A percentile compares a stretch with the other conserved stretches of the same genome.
These are phyloP conservation scores for Dipteronia dyeriana DNA, from an alignment of 345 rosid species.

Conservation along the genomic window DNA sequence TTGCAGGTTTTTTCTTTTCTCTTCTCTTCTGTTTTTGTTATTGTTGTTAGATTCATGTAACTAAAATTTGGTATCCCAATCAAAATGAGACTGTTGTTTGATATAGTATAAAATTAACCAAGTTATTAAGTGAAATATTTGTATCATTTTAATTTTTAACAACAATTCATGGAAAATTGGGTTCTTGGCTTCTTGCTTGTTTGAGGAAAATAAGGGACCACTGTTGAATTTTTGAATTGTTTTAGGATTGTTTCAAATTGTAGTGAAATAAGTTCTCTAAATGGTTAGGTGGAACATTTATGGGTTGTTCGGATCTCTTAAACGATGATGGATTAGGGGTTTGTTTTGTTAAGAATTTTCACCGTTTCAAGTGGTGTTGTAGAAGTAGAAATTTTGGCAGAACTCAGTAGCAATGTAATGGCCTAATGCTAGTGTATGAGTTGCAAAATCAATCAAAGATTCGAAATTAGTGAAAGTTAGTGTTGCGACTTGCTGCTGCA, in stretches of 20 bases:
- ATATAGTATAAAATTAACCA: background rate
- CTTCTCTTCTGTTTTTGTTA: background rate
- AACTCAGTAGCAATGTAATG: background rate
- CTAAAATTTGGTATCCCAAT: background rate
- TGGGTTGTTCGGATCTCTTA: background rate
- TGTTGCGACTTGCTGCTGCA: background rate
- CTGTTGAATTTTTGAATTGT: background rate
- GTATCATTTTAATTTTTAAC: too few relatives aligned
- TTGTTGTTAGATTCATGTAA: background rate
- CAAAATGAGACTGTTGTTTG: background rate
- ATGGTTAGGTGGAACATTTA: constrained; percentile 7
- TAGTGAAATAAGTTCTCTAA: background rate
- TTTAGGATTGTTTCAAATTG: background rate
- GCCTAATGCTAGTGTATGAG: too few relatives aligned
- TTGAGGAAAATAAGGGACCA: background rate
- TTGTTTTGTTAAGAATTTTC: background rate
- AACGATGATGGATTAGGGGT: background rate
- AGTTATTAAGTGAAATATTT: background rate
- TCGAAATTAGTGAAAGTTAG: background rate
- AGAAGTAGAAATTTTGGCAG: background rate
- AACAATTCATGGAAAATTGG: background rate
- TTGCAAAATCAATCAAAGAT: background rate
- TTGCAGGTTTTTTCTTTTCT: constrained; percentile 68
- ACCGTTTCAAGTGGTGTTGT: background rate
- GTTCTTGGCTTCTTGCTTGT: background rate